Evolutionary conservation across 768 basidiomycete species (phyloP).

Genomic region (Omphalotus guepiniiformis): DNA sequence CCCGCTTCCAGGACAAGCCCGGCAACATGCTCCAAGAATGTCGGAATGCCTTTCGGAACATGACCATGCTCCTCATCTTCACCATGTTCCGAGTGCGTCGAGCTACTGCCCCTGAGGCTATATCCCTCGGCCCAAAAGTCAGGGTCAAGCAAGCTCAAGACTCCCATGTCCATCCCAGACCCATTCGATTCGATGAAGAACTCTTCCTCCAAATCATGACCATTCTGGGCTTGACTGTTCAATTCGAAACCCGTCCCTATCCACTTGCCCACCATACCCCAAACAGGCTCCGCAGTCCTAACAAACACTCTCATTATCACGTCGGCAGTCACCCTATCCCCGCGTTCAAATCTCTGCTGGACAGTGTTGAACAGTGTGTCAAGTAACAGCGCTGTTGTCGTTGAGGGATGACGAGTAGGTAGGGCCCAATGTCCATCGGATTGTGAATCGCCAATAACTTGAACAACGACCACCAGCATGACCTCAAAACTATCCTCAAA

Average conservation of each 20-base stretch:
- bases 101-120: constrained; percentile 33
- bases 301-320: constrained; percentile 61
- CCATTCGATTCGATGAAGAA: constrained; percentile 79
- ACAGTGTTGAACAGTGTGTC: constrained; percentile 56
- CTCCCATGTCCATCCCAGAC: constrained; percentile 40
- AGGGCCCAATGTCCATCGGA: constrained; percentile 11
- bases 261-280: constrained; percentile 72
- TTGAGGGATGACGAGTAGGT: constrained; percentile 37
- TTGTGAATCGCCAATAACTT: constrained; percentile 24
- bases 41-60: constrained; percentile 41
- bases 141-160: constrained; percentile 53
- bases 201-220: constrained; percentile 57
- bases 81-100: not conserved
- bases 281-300: constrained; percentile 62
- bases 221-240: constrained; percentile 14
- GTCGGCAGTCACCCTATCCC: constrained; percentile 49
- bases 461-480: constrained; percentile 45
- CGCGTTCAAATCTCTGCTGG: constrained; percentile 56
- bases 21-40: constrained; percentile 59
- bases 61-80: constrained; percentile 16
- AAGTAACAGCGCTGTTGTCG: constrained; percentile 53
- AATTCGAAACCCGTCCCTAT: constrained; percentile 36
- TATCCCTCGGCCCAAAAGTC: constrained; percentile 82
- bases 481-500: constrained; percentile 59
- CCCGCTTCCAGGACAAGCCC: constrained; percentile 60